Evolutionary conservation across 2,329 filamentous ascomycete species (phyloP).

Genomic region (Nigrospora oryzae): DNA sequence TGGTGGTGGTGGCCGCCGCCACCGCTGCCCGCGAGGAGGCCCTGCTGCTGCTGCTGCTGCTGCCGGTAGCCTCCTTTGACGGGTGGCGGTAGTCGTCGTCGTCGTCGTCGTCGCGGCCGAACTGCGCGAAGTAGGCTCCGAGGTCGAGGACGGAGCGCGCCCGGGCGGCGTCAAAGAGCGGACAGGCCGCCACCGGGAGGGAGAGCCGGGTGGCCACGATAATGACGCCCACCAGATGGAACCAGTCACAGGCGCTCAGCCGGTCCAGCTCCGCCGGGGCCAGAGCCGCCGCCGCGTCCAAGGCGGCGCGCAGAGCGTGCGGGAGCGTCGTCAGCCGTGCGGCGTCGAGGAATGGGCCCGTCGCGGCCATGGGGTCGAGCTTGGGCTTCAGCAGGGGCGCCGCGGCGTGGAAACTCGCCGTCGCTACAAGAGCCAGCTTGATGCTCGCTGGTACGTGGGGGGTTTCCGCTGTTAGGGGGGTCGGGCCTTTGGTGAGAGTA

Average conservation of each 20-base stretch:
- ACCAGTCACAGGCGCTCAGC: slow-evolving; percentile 34
- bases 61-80: too few species aligned
- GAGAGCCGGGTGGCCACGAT: slow-evolving; percentile 38
- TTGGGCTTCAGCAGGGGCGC: too few species aligned
- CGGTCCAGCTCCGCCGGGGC: slow-evolving; percentile 17
- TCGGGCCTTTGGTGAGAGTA: too few species aligned
- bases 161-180: slow-evolving; percentile 25
- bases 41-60: too few species aligned
- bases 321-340: slow-evolving; percentile 10
- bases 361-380: slow-evolving; percentile 7
- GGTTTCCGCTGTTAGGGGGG: too few species aligned
- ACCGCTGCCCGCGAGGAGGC: too few species aligned
- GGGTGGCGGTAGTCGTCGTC: too few species aligned
- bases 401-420: slow-evolving; percentile 3
- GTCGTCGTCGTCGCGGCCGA: too few species aligned
- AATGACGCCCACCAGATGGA: slow-evolving; percentile 28
- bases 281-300: slow-evolving; percentile 21
- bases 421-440: too few species aligned
- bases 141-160: slow-evolving; percentile 31
- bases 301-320: slow-evolving; percentile 17
- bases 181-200: slow-evolving; percentile 30
- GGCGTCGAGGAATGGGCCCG: slow-evolving; percentile 12
- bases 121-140: slow-evolving; percentile 24
- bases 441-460: too few species aligned
- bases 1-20: too few species aligned